Evolutionary conservation across 1,284 basidiomycete genomes (phyloP), one percentile per base, ranked within the genome.

Genomic region (Moesziomyces sp.): DNA sequence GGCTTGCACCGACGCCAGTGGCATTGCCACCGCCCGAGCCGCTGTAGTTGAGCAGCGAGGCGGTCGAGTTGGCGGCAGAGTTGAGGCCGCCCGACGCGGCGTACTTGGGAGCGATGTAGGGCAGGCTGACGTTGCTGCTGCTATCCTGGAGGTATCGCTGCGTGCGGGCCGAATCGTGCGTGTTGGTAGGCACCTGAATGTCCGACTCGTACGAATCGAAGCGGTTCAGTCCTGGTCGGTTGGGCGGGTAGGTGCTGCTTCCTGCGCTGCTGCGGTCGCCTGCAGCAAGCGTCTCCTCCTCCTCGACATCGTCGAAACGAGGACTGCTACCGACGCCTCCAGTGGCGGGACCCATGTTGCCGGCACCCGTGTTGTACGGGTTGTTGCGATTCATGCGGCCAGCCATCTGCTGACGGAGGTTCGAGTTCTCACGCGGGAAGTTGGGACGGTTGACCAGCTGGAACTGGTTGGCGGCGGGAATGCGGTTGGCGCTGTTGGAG

Each of bases 121-220:
- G 64, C 30, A 73, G 46, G 46, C 58, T 67, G 24, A 59, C 42
- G 56, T 73, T 66, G 59, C 58, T 58, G 45, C 61, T 65, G 60
- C 68, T 71, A 61, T 71, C 68, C 52, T 61, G 68, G 18, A 71
- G 57, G 44, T 71, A 71, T n/a, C 68, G 61, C 51, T 71, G 68
- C 21, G 68, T 71, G 19, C 58, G 57, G 23, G 68, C 52, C 16
- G 61, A 58, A 52, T 71, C 61, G 54, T 71, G 68, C 42, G 68
- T 60, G 50, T 60, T 18, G 33, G 53, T 51, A 13, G 68, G 68
- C 5, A 71, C 46, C 54, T 60, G 61, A 30, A 71, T 61, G 45
- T 65, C 68, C 13, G 68, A 71, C 49, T 65, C 61, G 51, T 71
- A 64, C 16, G 61, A 65, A 51, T 71, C 61, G 61, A 64, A 61